Percentiles rank a stretch among this genome's conserved stretches.
phyloP scores from a whole-genome alignment of 768 basidiomycete genomes.

The Agrocybe pediades region DNA sequence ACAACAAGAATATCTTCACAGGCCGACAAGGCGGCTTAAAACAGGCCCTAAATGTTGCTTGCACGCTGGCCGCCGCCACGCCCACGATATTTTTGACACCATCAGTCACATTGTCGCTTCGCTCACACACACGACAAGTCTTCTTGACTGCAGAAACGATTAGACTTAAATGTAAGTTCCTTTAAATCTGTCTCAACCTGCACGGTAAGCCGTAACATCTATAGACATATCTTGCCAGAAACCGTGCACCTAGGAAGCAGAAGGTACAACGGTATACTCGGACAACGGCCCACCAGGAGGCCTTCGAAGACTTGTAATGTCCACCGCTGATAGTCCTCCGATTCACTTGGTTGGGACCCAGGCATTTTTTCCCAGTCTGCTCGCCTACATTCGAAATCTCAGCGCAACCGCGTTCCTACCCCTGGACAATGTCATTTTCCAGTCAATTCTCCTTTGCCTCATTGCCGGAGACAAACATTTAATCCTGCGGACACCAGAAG shows the following conservation, averaged over 20 bases:
- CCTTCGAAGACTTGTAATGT: too few species aligned
- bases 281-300: too few species aligned
- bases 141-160: conserved; percentile 1
- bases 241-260: too few species aligned
- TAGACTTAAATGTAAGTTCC: background rate
- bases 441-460: conserved; percentile 66
- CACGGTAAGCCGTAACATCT: background rate
- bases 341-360: conserved; percentile 42
- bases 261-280: too few species aligned
- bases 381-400: conserved; percentile 46
- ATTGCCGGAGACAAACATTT: conserved; percentile 64
- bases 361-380: conserved; percentile 49
- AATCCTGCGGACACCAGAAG: conserved; percentile 63
- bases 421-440: conserved; percentile 63
- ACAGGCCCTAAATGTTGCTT: conserved; percentile 2
- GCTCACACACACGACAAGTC: conserved; percentile 8
- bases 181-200: background rate
- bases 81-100: conserved; percentile 16
- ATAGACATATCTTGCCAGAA: too few species aligned
- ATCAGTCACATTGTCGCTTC: conserved; percentile 14
- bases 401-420: conserved; percentile 47
- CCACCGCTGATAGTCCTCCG: conserved; percentile 22
- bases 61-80: background rate
- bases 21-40: conserved; percentile 11
- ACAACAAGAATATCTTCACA: too few species aligned